phyloP scores from a whole-genome alignment of 129 eudicot genomes.

The Rutidosis leptorrhynchoides region DNA sequence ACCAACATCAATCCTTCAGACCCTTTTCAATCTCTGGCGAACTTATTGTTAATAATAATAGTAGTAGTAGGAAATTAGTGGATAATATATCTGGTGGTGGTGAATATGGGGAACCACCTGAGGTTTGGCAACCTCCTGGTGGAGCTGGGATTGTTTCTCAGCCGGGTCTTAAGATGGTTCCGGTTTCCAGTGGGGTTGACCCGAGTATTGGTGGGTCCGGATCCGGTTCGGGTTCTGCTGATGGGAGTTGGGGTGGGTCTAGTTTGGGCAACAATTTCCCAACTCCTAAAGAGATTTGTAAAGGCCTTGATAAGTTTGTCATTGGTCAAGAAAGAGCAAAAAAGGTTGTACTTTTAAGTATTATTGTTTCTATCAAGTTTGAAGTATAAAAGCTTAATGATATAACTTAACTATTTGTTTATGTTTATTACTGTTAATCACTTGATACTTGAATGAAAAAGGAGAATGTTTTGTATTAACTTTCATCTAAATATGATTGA shows the following conservation, averaged over 20 bases:
- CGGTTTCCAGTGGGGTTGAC: constrained; percentile 36
- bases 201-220: constrained; percentile 44
- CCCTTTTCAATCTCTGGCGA: constrained; percentile 48
- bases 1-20: constrained; percentile 44
- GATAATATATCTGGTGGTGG: constrained; percentile 34
- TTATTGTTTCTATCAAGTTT: not conserved
- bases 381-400: not conserved
- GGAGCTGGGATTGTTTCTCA: constrained; percentile 64
- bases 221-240: constrained; percentile 46
- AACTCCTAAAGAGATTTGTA: constrained; percentile 82
- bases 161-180: constrained; percentile 50
- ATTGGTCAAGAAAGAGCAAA: constrained; percentile 74
- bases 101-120: constrained; percentile 87
- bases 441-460: constrained; percentile 5
- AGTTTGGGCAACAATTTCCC: constrained; percentile 71
- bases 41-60: constrained; percentile 32
- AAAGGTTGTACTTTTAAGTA: constrained; percentile 36
- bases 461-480: not conserved
- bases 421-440: not conserved
- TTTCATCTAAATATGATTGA: not conserved
- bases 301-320: constrained; percentile 74
- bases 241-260: constrained; percentile 89
- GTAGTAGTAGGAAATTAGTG: constrained; percentile 31
- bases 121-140: constrained; percentile 95
- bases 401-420: not conserved